Evolutionary conservation across 306 rosid genomes (phyloP).

Genomic region (Castanea mollissima): DNA sequence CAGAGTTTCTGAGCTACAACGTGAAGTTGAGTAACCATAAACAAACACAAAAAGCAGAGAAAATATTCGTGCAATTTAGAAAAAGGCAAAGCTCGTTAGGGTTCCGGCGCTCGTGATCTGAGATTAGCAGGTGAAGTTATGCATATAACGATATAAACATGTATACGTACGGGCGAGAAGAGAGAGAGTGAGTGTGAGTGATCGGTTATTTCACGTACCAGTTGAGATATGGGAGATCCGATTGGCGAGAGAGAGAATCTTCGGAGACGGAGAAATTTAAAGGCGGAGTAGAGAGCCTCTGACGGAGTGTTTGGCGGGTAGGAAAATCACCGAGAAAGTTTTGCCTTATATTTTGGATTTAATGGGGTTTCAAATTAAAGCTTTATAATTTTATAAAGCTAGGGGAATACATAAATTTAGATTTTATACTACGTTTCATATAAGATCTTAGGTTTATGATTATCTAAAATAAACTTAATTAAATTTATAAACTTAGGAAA

Average conservation of each 20-base stretch:
- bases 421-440: too few relatives aligned
- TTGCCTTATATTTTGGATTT: too few relatives aligned
- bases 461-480: too few relatives aligned
- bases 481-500: too few relatives aligned
- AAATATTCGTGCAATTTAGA: neutral
- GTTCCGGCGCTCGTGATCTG: constrained; percentile 38
- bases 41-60: neutral
- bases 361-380: too few relatives aligned
- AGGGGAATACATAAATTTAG: too few relatives aligned
- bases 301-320: constrained; percentile 38
- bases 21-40: neutral
- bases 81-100: constrained; percentile 1
- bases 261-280: constrained; percentile 36
- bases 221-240: constrained; percentile 40
- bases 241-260: constrained; percentile 1
- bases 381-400: too few relatives aligned
- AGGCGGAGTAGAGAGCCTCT: constrained; percentile 4
- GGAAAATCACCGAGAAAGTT: constrained; percentile 58
- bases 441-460: too few relatives aligned
- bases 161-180: neutral
- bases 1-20: neutral
- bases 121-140: constrained; percentile 12
- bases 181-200: constrained; percentile 22
- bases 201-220: constrained; percentile 52
- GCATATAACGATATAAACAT: neutral